Percentiles rank a stretch among this genome's conserved stretches.
These are phyloP conservation scores for grape (Vitis vinifera) DNA, from an alignment of 164 flowering plant species.

Conservation along the genomic window ASM3070453v1 NC_081822.1:32280501-32281000, in stretches of 20 bases:
- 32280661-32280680: constrained; percentile 43
- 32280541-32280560: not conserved
- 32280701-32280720: constrained; percentile 35
- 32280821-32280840: constrained; percentile 10
- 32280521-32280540: not conserved
- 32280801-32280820: constrained; percentile 9
- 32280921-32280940: too few relatives aligned
- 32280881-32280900: too few relatives aligned
- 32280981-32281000: too few relatives aligned
- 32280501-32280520: not conserved
- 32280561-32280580: not conserved
- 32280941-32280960: too few relatives aligned
- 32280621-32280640: constrained; percentile 48
- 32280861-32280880: too few relatives aligned
- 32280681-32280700: constrained; percentile 44
- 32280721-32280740: constrained; percentile 21
- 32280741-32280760: constrained; percentile 22
- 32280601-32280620: constrained; percentile 28
- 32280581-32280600: not conserved
- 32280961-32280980: too few relatives aligned
- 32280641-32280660: constrained; percentile 49
- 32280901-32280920: too few relatives aligned
- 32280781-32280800: not conserved
- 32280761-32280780: constrained; percentile 10
- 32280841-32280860: constrained; percentile 22